Percentiles rank a stretch among this genome's conserved stretches.
These are phyloP conservation scores for Phialophora expanda DNA, from an alignment of 2,329 filamentous ascomycete species.

Conservation along the genomic window DNA sequence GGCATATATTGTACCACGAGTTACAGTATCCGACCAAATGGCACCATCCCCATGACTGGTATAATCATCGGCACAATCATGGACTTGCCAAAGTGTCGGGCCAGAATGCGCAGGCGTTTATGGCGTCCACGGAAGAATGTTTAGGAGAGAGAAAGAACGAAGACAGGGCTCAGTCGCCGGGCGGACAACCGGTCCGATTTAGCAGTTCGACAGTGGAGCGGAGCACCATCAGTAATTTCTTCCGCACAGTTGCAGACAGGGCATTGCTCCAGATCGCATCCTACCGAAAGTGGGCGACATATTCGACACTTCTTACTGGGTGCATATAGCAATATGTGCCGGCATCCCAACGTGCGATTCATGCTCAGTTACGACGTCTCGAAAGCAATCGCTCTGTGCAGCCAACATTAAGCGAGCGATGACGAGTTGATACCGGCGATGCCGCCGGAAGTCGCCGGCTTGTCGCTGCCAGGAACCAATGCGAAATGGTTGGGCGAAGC, in stretches of 20 bases:
- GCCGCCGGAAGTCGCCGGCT: neutral
- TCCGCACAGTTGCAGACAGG: neutral
- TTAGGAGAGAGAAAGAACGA: neutral
- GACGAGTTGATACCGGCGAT: neutral
- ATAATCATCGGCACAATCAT: neutral
- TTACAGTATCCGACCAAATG: too few species aligned
- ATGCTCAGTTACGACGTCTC: neutral
- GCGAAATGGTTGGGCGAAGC: neutral
- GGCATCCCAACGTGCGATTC: neutral
- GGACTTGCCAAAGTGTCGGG: neutral
- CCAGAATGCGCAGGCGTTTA: too few species aligned
- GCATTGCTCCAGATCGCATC: neutral
- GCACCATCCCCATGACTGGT: too few species aligned
- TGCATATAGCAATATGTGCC: neutral
- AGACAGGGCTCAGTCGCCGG: neutral
- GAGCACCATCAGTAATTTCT: neutral
- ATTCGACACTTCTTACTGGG: neutral
- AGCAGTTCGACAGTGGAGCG: neutral
- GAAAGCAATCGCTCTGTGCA: neutral
- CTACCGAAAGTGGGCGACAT: neutral
- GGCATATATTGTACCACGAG: neutral
- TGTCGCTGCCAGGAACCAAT: neutral
- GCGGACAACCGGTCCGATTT: neutral
- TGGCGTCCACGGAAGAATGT: neutral
- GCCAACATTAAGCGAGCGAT: neutral